phyloP scores from a whole-genome alignment of 2,329 filamentous ascomycete species.

The Sclerotinia subarctica region DNA sequence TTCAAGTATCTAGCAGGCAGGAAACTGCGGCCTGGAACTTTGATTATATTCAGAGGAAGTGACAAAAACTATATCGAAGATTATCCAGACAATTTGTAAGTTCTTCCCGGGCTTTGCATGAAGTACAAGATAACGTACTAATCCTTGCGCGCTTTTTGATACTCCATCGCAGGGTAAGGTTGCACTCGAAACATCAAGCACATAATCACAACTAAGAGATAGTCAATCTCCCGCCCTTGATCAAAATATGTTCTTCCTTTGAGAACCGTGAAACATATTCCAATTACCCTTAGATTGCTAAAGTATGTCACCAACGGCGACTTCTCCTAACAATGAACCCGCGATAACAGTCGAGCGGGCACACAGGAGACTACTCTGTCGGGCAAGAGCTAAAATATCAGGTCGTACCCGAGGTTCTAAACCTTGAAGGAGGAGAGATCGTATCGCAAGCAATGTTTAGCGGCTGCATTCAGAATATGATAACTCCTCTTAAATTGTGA shows the following conservation, averaged over 20 bases:
- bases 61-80: background rate
- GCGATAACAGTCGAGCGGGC: conserved; percentile 44
- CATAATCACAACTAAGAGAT: background rate
- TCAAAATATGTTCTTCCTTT: background rate
- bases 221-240: background rate
- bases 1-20: background rate
- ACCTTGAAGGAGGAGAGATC: conserved; percentile 30
- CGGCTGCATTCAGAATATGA: conserved; percentile 31
- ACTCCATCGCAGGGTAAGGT: background rate
- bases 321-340: conserved; percentile 33
- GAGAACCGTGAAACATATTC: background rate
- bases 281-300: too few species aligned
- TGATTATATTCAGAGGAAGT: background rate
- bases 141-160: background rate
- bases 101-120: background rate
- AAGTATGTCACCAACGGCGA: conserved; percentile 41
- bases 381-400: conserved; percentile 46
- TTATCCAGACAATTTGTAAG: background rate
- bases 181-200: background rate
- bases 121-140: background rate
- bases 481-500: background rate
- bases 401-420: conserved; percentile 41
- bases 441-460: conserved; percentile 35
- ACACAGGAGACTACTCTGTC: conserved; percentile 46
- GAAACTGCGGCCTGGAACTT: background rate